phyloP scores from a whole-genome alignment of 2,329 filamentous ascomycete genomes.

The Curvularia spicifera region DNA sequence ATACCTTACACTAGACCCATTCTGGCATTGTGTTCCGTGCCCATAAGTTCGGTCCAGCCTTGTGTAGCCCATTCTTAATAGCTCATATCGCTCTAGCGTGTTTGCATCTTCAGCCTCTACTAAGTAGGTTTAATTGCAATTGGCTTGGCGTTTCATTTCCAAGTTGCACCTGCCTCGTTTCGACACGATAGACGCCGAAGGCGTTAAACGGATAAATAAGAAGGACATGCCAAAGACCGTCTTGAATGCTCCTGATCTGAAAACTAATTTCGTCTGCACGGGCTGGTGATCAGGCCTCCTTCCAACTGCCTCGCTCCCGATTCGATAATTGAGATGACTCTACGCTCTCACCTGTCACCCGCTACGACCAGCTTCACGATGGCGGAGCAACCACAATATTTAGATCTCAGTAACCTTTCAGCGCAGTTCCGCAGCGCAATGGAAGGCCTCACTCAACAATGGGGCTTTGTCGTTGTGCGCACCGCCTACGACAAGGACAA shows the following conservation, averaged over 20 bases:
- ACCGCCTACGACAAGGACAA: neutral
- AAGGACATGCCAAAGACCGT: neutral
- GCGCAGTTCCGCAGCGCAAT: neutral
- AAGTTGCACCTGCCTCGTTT: neutral
- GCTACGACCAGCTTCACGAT: constrained; percentile 2
- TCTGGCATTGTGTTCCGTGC: neutral
- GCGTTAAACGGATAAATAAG: neutral
- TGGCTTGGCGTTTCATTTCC: neutral
- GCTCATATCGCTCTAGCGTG: neutral
- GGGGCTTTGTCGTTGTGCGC: constrained; percentile 1
- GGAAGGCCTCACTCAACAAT: neutral
- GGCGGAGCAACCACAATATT: neutral
- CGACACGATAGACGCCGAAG: neutral
- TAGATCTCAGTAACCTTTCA: neutral
- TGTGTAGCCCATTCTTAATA: neutral
- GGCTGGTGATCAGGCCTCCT: neutral
- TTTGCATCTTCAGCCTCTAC: neutral
- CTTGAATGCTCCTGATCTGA: neutral
- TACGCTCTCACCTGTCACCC: neutral
- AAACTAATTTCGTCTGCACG: neutral
- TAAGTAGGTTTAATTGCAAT: neutral
- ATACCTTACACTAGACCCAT: neutral
- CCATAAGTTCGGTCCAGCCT: neutral
- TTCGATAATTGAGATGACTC: neutral
- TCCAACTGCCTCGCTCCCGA: neutral